A percentile compares a stretch with the other conserved stretches of the same genome.
phyloP scores from a whole-genome alignment of 2,329 filamentous ascomycete genomes.

The Clarireedia sp. region DNA sequence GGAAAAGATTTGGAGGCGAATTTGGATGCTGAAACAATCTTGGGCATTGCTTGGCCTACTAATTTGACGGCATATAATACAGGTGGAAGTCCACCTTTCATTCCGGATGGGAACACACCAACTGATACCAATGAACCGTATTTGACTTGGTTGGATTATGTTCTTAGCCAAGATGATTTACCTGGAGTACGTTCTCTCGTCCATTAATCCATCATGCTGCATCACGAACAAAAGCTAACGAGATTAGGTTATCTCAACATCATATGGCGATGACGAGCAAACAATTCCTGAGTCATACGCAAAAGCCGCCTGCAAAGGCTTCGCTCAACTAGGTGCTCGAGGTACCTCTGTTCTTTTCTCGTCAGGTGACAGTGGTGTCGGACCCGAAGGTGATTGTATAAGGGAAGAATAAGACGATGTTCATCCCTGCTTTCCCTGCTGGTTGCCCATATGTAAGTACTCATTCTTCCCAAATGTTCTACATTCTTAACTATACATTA shows the following conservation, averaged over 20 bases:
- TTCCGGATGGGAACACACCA: conserved; percentile 33
- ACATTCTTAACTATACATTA: no score
- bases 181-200: conserved; percentile 26
- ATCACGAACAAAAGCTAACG: no score
- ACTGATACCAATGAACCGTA: conserved; percentile 47
- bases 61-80: conserved; percentile 47
- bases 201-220: conserved; percentile 26
- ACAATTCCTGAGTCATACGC: conserved; percentile 46
- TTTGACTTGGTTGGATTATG: conserved; percentile 43
- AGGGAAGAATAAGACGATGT: conserved; percentile 44
- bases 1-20: conserved; percentile 40
- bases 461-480: no score
- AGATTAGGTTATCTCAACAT: conserved; percentile 43
- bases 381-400: conserved; percentile 36
- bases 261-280: conserved; percentile 51
- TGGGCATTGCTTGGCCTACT: conserved; percentile 46
- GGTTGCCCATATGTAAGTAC: conserved; percentile 30
- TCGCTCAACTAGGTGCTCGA: conserved; percentile 44
- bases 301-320: conserved; percentile 42
- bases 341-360: conserved; percentile 44
- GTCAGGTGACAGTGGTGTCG: conserved; percentile 44
- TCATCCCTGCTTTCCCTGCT: conserved; percentile 48
- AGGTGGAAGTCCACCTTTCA: conserved; percentile 45
- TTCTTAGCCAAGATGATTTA: conserved; percentile 31
- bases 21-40: conserved; percentile 47